A percentile compares a stretch with the other conserved stretches of the same genome.
These are phyloP conservation scores for Wickerhamomyces sp. DNA, from an alignment of 1,139 yeast genomes.

Conservation along the genomic window DNA sequence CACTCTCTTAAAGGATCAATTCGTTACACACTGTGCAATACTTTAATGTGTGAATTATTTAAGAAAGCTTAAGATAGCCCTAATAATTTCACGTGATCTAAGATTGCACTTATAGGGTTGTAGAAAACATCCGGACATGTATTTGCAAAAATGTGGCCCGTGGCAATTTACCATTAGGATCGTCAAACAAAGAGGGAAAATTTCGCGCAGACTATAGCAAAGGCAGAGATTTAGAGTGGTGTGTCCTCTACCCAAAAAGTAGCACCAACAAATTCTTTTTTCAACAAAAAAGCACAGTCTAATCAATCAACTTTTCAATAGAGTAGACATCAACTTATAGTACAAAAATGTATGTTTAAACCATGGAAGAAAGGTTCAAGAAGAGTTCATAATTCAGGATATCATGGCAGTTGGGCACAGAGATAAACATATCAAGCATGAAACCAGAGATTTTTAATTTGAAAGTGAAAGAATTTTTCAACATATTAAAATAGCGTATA, in stretches of 20 bases:
- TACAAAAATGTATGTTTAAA: constrained; percentile 21
- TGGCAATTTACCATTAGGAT: no score
- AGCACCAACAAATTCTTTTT: constrained; percentile 1
- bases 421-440: background rate
- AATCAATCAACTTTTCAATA: background rate
- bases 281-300: constrained; percentile 1
- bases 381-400: no score
- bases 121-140: background rate
- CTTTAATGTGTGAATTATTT: no score
- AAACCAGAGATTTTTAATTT: background rate
- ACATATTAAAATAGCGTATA: background rate
- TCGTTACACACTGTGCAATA: no score
- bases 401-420: background rate
- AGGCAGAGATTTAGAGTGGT: background rate
- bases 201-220: no score
- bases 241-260: background rate
- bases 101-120: no score
- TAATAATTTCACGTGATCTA: no score
- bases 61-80: no score
- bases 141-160: background rate
- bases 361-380: constrained; percentile 2
- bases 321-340: constrained; percentile 6
- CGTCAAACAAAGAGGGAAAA: no score
- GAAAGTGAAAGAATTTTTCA: background rate
- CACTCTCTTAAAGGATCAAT: no score